Conservation (phyloP, 306 rosid genomes). For the Luffa acutangula region DNA sequence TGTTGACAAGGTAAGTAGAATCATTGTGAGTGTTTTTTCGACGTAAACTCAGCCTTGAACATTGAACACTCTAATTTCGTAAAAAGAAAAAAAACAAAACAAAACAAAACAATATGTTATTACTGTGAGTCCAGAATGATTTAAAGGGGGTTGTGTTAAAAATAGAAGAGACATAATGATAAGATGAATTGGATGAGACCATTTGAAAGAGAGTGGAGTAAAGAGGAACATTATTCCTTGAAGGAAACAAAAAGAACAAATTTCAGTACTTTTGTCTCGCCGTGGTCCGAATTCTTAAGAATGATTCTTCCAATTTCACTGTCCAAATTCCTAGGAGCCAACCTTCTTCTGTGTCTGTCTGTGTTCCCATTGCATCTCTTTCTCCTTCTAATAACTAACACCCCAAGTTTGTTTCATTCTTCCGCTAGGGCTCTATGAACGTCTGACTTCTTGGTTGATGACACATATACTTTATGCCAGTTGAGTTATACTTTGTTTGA, state of each 20-base stretch:
- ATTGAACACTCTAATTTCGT: too few relatives aligned
- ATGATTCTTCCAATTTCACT: constrained; percentile 3
- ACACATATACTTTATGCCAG: too few relatives aligned
- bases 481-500: too few relatives aligned
- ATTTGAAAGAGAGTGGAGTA: not conserved
- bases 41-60: too few relatives aligned
- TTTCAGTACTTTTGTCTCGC: constrained; percentile 13
- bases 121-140: not conserved
- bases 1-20: too few relatives aligned
- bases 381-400: not conserved
- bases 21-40: too few relatives aligned
- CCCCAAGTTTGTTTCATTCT: too few relatives aligned
- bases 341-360: not conserved
- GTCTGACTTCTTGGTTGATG: too few relatives aligned
- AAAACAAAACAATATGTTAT: too few relatives aligned
- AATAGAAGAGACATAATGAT: not conserved
- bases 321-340: not conserved
- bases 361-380: not conserved
- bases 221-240: not conserved
- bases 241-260: constrained; percentile 8
- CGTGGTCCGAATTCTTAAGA: constrained; percentile 9
- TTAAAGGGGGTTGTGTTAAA: not conserved
- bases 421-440: too few relatives aligned
- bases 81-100: too few relatives aligned
- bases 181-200: not conserved